These are phyloP conservation scores for Elsinoe australis DNA, from an alignment of 2,329 filamentous ascomycete species.

Conservation along the genomic window DNA sequence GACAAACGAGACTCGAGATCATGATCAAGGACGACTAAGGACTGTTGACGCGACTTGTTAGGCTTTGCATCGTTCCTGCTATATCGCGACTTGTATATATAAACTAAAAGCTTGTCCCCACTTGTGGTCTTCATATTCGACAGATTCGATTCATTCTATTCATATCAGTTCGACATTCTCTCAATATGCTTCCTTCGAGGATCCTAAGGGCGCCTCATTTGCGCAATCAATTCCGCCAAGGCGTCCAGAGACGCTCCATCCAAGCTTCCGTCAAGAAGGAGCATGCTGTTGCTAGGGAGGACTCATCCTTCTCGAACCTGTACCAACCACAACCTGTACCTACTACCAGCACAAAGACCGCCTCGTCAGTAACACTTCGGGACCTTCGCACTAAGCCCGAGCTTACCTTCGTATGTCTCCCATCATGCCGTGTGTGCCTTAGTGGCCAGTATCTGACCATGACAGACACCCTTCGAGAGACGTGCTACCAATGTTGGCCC, in stretches of 20 bases:
- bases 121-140: neutral
- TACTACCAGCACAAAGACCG: neutral
- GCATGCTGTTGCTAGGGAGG: slow-evolving; percentile 12
- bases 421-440: neutral
- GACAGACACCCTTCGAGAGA: slow-evolving; percentile 7
- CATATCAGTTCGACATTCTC: neutral
- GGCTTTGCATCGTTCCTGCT: slow-evolving; percentile 3
- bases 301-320: slow-evolving; percentile 6
- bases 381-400: neutral
- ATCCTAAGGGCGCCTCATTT: slow-evolving; percentile 8
- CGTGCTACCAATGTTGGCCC: slow-evolving; percentile 5
- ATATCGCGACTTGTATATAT: slow-evolving; percentile 10
- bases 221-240: slow-evolving; percentile 7
- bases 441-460: neutral
- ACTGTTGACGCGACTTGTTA: slow-evolving; percentile 6
- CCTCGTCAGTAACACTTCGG: neutral
- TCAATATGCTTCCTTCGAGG: slow-evolving; percentile 8
- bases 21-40: neutral
- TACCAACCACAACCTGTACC: neutral
- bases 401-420: slow-evolving; percentile 6
- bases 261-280: slow-evolving; percentile 15
- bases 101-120: neutral
- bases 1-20: neutral
- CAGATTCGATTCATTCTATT: neutral
- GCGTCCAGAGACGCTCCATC: slow-evolving; percentile 1